Base-by-base conservation (phyloP, 495 filamentous ascomycete genomes). In the Cladorrhinum samala region DNA sequence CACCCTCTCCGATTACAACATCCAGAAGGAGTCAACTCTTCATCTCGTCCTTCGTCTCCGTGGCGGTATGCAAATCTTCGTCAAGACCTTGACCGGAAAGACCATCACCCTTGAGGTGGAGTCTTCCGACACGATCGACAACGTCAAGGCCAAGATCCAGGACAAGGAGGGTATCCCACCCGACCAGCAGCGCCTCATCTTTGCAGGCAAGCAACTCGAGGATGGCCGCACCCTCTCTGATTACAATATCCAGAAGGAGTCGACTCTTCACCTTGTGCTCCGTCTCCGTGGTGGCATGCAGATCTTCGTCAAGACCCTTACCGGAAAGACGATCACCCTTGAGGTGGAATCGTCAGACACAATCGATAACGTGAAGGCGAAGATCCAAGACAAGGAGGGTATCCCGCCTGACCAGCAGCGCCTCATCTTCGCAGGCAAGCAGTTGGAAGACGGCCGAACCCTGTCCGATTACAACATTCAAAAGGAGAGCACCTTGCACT, bases 191-290 rank as follows among this genome's bases (percentile, higher is more conserved):
- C 89, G 91, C 67, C 74, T 96, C 30, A 96, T 96, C 63, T 96
- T 96, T 65, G 91, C 92, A 36, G 92, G 92, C 58, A 97, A 97
- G 85, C 91, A 96, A 70, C 79, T 96, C 24, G 90, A 91, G 62
- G 87, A 91, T 65, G 86, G 86, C 59, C 77, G 78, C 41, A 84
- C 81, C 40, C 81, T 97, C 0, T 90, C 85, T 55, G 92, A 98
- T 69, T 98, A 98, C 78, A 98, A 96, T 68, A 96, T 98, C 53
- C 93, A 96, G 75, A 97, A 96, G 83, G 92, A 96, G 72, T 91
- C 87, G 1, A 96, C 92, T 19, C 88, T 96, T 24, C 92, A 97
- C 66, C 74, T 97, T 9, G 92, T 97, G 49, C 91, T 97, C 43
- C 92, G 92, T 73, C 90, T 97, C 18, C 93, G 92, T 78, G 92